These are phyloP conservation scores for Sphagnum magellanicum DNA, from an alignment of 228 moss, liverwort and hornwort species.

Conservation along the genomic window DNA sequence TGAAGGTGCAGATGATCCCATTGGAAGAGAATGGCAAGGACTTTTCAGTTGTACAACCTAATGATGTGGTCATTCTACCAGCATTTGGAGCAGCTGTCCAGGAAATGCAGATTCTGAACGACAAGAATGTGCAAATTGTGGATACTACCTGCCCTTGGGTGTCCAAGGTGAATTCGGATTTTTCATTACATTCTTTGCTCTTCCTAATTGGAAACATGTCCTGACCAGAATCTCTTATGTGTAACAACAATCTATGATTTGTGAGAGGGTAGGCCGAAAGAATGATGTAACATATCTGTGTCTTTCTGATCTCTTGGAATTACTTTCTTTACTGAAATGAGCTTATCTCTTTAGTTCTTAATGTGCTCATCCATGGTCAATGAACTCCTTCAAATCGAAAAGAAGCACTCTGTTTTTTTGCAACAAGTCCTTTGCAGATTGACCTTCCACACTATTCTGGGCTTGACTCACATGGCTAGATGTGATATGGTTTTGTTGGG, in stretches of 20 bases:
- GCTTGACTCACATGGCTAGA: neutral
- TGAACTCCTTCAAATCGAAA: too few species aligned
- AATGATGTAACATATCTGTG: too few species aligned
- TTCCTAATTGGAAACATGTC: too few species aligned
- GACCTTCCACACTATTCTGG: too few species aligned
- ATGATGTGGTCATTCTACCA: slow-evolving; percentile 88
- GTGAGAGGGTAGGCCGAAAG: too few species aligned
- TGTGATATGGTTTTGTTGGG: neutral
- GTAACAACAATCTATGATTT: too few species aligned
- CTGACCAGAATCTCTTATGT: too few species aligned
- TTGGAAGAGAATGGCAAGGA: slow-evolving; percentile 64
- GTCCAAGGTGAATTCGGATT: slow-evolving; percentile 50
- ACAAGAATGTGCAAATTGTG: slow-evolving; percentile 90
- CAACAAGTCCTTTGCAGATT: too few species aligned
- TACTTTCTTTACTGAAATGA: neutral
- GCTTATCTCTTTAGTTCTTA: neutral
- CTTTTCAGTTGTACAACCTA: slow-evolving; percentile 56
- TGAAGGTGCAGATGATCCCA: slow-evolving; percentile 57
- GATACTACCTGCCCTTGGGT: slow-evolving; percentile 99
- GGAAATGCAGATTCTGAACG: slow-evolving; percentile 78
- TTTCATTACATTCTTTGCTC: too few species aligned
- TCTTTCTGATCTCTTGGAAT: too few species aligned
- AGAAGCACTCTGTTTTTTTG: too few species aligned
- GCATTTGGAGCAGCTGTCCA: slow-evolving; percentile 94
- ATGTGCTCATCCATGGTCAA: too few species aligned